Evolutionary conservation across 2,329 filamentous ascomycete genomes (phyloP), one percentile per base, ranked within the genome.

Genomic region (Fusarium sp.): DNA sequence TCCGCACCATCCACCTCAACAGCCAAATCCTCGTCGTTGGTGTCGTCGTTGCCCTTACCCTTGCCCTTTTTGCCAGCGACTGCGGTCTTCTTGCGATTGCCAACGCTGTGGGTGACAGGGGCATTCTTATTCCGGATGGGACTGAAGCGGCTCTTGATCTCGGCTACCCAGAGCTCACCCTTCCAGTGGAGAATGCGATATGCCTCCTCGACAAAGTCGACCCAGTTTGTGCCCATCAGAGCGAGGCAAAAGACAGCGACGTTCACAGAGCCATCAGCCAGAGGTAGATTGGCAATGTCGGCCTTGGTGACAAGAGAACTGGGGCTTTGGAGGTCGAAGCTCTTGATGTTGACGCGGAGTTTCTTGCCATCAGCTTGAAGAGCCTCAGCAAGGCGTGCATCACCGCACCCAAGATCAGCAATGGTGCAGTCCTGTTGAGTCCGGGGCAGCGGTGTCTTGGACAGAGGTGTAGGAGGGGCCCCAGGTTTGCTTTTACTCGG

Each of bases 181-280:
- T 96, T 95, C 88, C 94, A 95, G 77, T 94, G 92, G 66, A 99
- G 87, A 54, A 98, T 87, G 57, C 96, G 91, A 84, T 94, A 97
- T 13, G 95, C 95, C 83, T 99, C 96, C 82, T 98, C 96, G 75
- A 99, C 89, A 79, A 99, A 98, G 74, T 94, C 91, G 56, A 97
- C 88, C 95, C 96, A 99, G 83, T 99, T 99, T 59, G 96, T 99
- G 77, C 96, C 96, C 96, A 99, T 99, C 63, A 99, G 89, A 52
- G 95, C 96, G 34, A 99, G 88, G 80, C 96, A 99, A 85, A 98
- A 98, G 73, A 99, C 91, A 51, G 93, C 93, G 6, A 99, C 87
- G 79, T 99, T 94, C 66, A 94, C 90, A 66, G 88, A 90, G 46
- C 90, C 91, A 72, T 95, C 90, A 6, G 85, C 84, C 1, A 97